These are phyloP conservation scores for Cyclotella sp. DNA, from an alignment of 108 stramenopile species.

Conservation along the genomic window DNA sequence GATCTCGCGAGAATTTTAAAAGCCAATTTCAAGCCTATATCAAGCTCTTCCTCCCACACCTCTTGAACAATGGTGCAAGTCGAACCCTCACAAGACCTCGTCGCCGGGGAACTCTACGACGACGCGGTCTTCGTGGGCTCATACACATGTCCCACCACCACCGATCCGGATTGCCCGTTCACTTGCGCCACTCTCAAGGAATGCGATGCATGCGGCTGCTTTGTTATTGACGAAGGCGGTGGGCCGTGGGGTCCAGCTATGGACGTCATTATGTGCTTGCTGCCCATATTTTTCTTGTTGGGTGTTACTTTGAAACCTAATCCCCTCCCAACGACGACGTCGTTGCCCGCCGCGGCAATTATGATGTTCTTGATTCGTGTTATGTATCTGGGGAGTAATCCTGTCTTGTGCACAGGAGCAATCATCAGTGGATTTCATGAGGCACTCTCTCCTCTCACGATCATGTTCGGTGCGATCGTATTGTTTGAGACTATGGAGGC, in stretches of 20 bases:
- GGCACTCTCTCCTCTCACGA: conserved; percentile 56
- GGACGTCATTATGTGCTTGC: conserved; percentile 64
- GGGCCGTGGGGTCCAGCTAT: conserved; percentile 65
- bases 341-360: conserved; percentile 57
- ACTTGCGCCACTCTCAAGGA: conserved; percentile 38
- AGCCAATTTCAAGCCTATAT: too few species aligned
- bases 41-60: neutral
- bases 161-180: conserved; percentile 28
- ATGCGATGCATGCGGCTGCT: conserved; percentile 58
- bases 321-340: conserved; percentile 55
- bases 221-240: conserved; percentile 28
- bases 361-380: conserved; percentile 65
- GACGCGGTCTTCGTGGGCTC: conserved; percentile 23
- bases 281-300: conserved; percentile 62
- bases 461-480: conserved; percentile 67
- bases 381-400: conserved; percentile 67
- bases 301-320: conserved; percentile 53
- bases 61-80: neutral
- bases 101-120: conserved; percentile 18
- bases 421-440: conserved; percentile 64
- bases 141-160: conserved; percentile 27
- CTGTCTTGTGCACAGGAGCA: conserved; percentile 43
- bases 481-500: conserved; percentile 76
- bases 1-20: too few species aligned
- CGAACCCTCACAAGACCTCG: conserved; percentile 8